Evolutionary conservation across 495 filamentous ascomycete genomes (phyloP).

Genomic region (Aspergillus sclerotiicarbonarius): DNA sequence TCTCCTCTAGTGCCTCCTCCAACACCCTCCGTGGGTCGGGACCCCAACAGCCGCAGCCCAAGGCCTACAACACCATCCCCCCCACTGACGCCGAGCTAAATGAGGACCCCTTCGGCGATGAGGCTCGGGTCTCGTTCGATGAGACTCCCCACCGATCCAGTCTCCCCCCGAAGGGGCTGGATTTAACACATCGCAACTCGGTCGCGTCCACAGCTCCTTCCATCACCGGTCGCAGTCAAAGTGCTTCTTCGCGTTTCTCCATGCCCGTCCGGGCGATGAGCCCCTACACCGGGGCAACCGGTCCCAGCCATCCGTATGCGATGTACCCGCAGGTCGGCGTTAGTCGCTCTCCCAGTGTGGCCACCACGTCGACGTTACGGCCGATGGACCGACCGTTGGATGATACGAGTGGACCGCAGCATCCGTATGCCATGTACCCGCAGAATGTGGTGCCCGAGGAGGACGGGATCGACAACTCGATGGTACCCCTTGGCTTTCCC

Average conservation of each 20-base stretch:
- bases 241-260: slow-evolving; percentile 43
- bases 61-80: slow-evolving; percentile 23
- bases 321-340: slow-evolving; percentile 57
- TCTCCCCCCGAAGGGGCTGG: slow-evolving; percentile 39
- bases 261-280: slow-evolving; percentile 47
- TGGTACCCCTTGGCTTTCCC: slow-evolving; percentile 73
- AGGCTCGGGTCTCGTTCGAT: slow-evolving; percentile 38
- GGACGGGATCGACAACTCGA: slow-evolving; percentile 35
- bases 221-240: slow-evolving; percentile 38
- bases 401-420: slow-evolving; percentile 69
- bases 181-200: slow-evolving; percentile 36
- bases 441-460: slow-evolving; percentile 66
- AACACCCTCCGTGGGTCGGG: slow-evolving; percentile 33
- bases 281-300: slow-evolving; percentile 54
- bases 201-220: slow-evolving; percentile 36
- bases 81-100: slow-evolving; percentile 26
- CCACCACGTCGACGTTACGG: slow-evolving; percentile 60
- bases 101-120: slow-evolving; percentile 44
- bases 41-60: slow-evolving; percentile 21
- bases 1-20: slow-evolving; percentile 36
- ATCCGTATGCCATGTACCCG: slow-evolving; percentile 83
- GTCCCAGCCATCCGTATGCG: slow-evolving; percentile 55
- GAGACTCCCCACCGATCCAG: slow-evolving; percentile 37
- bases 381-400: slow-evolving; percentile 58
- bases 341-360: slow-evolving; percentile 60